These are phyloP conservation scores for Phytophthora meadii DNA, from an alignment of 352 stramenopile genomes.

Conservation along the genomic window DNA sequence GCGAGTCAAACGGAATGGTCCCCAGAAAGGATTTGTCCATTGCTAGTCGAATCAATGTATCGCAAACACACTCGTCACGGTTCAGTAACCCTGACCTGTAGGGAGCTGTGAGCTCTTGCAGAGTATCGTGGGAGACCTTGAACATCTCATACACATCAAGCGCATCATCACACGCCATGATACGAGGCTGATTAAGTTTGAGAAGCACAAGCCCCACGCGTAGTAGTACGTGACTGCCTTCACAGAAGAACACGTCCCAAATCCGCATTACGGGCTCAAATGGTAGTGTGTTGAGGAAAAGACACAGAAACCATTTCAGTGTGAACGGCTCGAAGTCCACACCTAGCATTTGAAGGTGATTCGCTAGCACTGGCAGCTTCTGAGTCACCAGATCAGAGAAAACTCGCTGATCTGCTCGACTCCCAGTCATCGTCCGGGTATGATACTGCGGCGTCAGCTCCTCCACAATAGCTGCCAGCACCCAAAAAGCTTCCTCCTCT, in stretches of 20 bases:
- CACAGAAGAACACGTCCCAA: constrained; percentile 92
- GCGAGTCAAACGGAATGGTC: constrained; percentile 72
- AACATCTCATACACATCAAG: constrained; percentile 89
- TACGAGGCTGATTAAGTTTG: constrained; percentile 76
- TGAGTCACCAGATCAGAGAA: constrained; percentile 87
- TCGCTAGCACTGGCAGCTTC: constrained; percentile 80
- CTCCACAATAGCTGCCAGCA: constrained; percentile 88
- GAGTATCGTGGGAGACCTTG: constrained; percentile 71
- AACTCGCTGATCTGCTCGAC: constrained; percentile 89
- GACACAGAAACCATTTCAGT: constrained; percentile 93
- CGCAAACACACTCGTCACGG: constrained; percentile 84
- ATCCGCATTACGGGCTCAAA: constrained; percentile 90
- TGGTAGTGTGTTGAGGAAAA: constrained; percentile 93
- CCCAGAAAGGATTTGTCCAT: constrained; percentile 88
- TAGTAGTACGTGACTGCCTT: constrained; percentile 90
- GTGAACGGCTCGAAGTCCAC: constrained; percentile 91
- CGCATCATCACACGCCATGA: constrained; percentile 75
- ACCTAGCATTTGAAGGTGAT: constrained; percentile 73
- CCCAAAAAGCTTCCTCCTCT: constrained; percentile 90
- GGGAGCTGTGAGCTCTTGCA: constrained; percentile 65
- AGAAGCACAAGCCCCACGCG: constrained; percentile 85
- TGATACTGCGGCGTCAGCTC: constrained; percentile 92
- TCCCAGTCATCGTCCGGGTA: constrained; percentile 88
- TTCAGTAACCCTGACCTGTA: constrained; percentile 67
- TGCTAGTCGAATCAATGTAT: constrained; percentile 77